phyloP scores from a whole-genome alignment of 768 basidiomycete genomes.

The Suillus placidus region DNA sequence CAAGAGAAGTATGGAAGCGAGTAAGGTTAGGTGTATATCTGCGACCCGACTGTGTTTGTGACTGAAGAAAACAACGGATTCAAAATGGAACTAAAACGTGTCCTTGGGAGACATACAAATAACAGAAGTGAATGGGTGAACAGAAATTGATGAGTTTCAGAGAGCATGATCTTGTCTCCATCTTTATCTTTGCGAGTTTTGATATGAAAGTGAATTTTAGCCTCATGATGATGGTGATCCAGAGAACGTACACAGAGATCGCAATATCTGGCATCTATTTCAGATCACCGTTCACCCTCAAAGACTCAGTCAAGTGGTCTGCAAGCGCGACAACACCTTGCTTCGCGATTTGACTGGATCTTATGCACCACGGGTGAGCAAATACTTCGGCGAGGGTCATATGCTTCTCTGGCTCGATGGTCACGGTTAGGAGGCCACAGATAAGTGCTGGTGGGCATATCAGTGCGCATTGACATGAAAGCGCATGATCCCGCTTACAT shows the following conservation, averaged over 20 bases:
- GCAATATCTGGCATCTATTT: slow-evolving; percentile 58
- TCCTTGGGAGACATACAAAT: slow-evolving; percentile 59
- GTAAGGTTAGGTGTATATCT: slow-evolving; percentile 78
- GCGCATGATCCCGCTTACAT: slow-evolving; percentile 47
- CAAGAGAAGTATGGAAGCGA: slow-evolving; percentile 72
- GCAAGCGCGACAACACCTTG: slow-evolving; percentile 59
- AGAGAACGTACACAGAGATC: slow-evolving; percentile 32
- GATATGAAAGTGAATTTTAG: not conserved
- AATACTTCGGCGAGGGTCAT: slow-evolving; percentile 61
- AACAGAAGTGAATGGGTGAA: slow-evolving; percentile 82
- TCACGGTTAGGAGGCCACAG: slow-evolving; percentile 68
- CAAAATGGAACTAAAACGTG: not conserved
- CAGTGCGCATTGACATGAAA: not conserved
- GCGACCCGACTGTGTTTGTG: slow-evolving; percentile 77
- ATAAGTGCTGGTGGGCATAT: slow-evolving; percentile 60
- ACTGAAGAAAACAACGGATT: slow-evolving; percentile 44
- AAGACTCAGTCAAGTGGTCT: slow-evolving; percentile 65
- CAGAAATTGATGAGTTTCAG: slow-evolving; percentile 59
- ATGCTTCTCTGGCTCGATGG: slow-evolving; percentile 69
- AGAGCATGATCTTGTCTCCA: slow-evolving; percentile 61
- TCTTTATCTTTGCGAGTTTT: slow-evolving; percentile 46
- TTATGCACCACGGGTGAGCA: slow-evolving; percentile 73
- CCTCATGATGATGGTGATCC: slow-evolving; percentile 1
- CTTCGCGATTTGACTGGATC: slow-evolving; percentile 70
- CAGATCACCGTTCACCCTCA: slow-evolving; percentile 76